Conservation (phyloP, 2,329 filamentous ascomycete species). For the Sporothrix pallida region DNA sequence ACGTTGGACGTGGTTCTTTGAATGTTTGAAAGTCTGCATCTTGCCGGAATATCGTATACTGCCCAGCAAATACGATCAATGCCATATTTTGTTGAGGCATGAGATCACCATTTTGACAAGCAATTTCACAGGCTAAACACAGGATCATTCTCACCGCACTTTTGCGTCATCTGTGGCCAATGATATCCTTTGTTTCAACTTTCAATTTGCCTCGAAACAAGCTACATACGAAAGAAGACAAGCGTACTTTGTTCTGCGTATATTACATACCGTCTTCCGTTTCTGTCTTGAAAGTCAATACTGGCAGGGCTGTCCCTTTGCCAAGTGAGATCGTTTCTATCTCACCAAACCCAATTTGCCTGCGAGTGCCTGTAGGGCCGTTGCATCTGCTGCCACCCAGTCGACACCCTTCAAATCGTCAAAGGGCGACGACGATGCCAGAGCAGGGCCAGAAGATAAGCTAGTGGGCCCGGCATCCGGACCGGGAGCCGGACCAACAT, state of each 20-base stretch:
- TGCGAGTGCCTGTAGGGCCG: conserved; percentile 51
- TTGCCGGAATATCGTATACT: conserved; percentile 7
- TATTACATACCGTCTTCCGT: too few species aligned
- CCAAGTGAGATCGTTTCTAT: background rate
- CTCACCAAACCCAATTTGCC: conserved; percentile 47
- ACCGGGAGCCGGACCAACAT: background rate
- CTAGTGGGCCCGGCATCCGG: background rate
- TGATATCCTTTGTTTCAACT: too few species aligned
- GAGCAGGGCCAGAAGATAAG: background rate
- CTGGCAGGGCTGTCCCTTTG: background rate
- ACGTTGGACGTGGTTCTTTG: background rate
- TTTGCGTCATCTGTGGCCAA: too few species aligned
- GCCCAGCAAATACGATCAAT: background rate
- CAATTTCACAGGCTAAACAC: background rate
- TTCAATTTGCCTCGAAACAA: too few species aligned
- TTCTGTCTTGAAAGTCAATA: background rate
- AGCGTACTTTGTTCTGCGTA: too few species aligned
- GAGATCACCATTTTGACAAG: background rate
- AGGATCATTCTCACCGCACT: background rate
- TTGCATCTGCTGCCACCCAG: conserved; percentile 62
- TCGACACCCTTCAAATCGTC: conserved; percentile 57
- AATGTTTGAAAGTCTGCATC: conserved; percentile 10
- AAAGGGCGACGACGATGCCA: conserved; percentile 3
- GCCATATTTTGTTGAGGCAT: background rate
- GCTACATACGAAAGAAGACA: background rate